phyloP scores from a whole-genome alignment of 2,329 filamentous ascomycete species.

The Trichothecium roseum region DNA sequence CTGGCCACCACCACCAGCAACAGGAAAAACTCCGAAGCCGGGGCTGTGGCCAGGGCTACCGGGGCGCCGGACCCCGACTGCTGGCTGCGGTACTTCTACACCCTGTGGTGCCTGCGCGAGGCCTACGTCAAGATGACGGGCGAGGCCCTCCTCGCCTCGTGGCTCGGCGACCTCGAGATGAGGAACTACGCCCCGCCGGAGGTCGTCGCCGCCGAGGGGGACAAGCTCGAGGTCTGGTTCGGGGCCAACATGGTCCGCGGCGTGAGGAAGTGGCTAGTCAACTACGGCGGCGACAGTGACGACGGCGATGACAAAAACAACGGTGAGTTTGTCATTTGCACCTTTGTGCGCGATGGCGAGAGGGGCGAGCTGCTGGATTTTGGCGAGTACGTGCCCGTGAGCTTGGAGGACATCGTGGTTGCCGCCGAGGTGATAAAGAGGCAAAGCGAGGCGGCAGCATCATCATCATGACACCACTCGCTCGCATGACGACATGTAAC shows the following conservation, averaged over 20 bases:
- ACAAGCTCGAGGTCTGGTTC: constrained; percentile 19
- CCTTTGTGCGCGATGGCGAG: constrained; percentile 33
- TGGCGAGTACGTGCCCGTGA: constrained; percentile 29
- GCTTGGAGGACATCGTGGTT: constrained; percentile 25
- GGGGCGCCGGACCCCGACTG: constrained; percentile 27
- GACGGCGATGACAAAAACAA: too few relatives aligned
- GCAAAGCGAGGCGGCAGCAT: too few relatives aligned
- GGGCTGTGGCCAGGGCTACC: constrained; percentile 22
- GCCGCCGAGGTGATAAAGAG: constrained; percentile 1
- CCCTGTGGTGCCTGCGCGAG: constrained; percentile 70
- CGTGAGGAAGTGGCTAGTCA: constrained; percentile 22
- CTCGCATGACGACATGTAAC: too few relatives aligned
- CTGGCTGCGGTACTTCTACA: constrained; percentile 62
- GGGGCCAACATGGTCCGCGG: constrained; percentile 18
- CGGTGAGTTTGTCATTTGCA: constrained; percentile 43
- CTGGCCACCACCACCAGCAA: too few relatives aligned
- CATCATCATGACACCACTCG: too few relatives aligned
- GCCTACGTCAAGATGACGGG: constrained; percentile 78
- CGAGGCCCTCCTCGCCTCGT: constrained; percentile 63
- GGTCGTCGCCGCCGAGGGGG: constrained; percentile 8
- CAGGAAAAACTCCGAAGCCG: too few relatives aligned
- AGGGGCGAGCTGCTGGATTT: constrained; percentile 27
- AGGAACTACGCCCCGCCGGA: constrained; percentile 47
- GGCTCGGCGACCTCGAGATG: constrained; percentile 64
- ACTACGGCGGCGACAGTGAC: too few relatives aligned